phyloP scores from a whole-genome alignment of 2,329 filamentous ascomycete genomes.

The Phaeosphaeriaceae sp. region DNA sequence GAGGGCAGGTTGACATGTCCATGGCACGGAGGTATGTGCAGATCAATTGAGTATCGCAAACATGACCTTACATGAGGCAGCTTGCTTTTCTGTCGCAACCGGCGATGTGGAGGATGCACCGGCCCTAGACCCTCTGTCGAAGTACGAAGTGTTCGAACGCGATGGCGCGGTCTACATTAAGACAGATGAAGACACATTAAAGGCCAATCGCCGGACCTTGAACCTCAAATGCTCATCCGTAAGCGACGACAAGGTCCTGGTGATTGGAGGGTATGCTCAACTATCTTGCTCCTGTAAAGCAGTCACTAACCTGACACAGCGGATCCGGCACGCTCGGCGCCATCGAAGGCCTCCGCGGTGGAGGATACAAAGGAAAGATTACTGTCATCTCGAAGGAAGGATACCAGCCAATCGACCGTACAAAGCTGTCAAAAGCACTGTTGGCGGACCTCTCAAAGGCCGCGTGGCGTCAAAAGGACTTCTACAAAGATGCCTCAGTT shows the following conservation, averaged over 20 bases:
- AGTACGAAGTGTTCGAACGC: slow-evolving; percentile 81
- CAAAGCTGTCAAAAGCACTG: slow-evolving; percentile 94
- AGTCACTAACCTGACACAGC: slow-evolving; percentile 46
- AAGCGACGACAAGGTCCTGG: slow-evolving; percentile 71
- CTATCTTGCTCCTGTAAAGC: not conserved
- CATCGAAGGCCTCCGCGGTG: slow-evolving; percentile 81
- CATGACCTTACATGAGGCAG: slow-evolving; percentile 53
- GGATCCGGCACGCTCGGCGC: slow-evolving; percentile 84
- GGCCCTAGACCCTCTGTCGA: slow-evolving; percentile 82
- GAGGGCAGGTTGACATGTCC: slow-evolving; percentile 89
- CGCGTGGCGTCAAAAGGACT: slow-evolving; percentile 76
- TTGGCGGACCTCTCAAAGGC: slow-evolving; percentile 82
- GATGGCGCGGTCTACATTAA: slow-evolving; percentile 85
- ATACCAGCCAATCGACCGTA: slow-evolving; percentile 87
- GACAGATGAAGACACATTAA: slow-evolving; percentile 79
- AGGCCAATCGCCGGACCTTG: slow-evolving; percentile 74
- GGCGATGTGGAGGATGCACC: slow-evolving; percentile 97
- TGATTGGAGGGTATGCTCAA: slow-evolving; percentile 60
- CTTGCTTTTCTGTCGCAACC: slow-evolving; percentile 88
- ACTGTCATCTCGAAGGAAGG: slow-evolving; percentile 86
- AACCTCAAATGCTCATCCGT: slow-evolving; percentile 73
- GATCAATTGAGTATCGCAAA: not conserved
- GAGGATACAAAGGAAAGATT: slow-evolving; percentile 79
- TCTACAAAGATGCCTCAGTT: slow-evolving; percentile 71
- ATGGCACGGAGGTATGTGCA: slow-evolving; percentile 82